Base-by-base conservation (phyloP, 164 flowering plant species). In the Stephania japonica region DNA sequence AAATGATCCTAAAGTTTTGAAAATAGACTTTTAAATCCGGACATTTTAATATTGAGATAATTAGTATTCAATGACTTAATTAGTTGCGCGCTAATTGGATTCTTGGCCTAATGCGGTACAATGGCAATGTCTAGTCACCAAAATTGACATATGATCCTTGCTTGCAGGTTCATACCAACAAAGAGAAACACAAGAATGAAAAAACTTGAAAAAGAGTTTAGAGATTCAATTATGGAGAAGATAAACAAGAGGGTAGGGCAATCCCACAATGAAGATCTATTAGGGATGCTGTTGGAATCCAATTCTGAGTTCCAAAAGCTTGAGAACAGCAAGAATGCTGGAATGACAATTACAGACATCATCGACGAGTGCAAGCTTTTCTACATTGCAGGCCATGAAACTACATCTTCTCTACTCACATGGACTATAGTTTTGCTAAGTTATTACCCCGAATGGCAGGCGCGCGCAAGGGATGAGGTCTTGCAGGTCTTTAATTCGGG, bases 331-430 rank as follows among this genome's bases (percentile, higher is more conserved):
- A 62, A 62, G 65, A 13, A 23, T 26, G 38, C 5, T 6, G 65
- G 65, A 13, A 62, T 62, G 26, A 62, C 26, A 21, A 62, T n/a
- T 16, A 5, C 16, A 1, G 23, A 41, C 11, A 42, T 68, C 44
- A 10, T 65, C 12, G 42, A 10, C 1, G 65, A 62, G 16, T 62
- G 65, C 65, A 62, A 62, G 65, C 12, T 62, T 19, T 77, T 77
- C 47, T 77, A 72, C 72, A 56, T 77, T 73, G 79, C 76, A 0
- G 79, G 79, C n/a, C 75, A 68, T 12, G 70, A 67, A 42, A 71
- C 78, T 11, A 76, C 74, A 1, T 41, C 70, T 27, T 16, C 27
- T 65, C 50, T 67, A 63, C 74, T 76, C 23, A 19, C 49, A 9
- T 76, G 78, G 78, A 67, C 74, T 41, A 65, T 76, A 53, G 32